These are phyloP conservation scores for Coemansia sp. DNA, from an alignment of 192 early-diverging fungal genomes.

Conservation along the genomic window DNA sequence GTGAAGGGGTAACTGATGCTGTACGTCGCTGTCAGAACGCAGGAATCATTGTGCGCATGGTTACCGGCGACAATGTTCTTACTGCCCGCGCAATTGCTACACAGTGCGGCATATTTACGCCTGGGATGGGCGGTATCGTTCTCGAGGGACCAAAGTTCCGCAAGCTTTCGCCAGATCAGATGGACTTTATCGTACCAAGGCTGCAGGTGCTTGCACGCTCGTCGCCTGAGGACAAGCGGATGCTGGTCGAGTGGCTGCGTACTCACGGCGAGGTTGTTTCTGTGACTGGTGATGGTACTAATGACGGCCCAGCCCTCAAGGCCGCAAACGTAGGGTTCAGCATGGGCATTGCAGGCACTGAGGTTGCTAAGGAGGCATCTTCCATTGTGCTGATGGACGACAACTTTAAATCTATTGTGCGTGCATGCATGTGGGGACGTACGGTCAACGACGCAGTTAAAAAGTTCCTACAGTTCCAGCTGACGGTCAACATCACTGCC, in stretches of 20 bases:
- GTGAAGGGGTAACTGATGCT: conserved; percentile 90
- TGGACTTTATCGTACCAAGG: conserved; percentile 88
- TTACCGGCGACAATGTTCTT: conserved; percentile 94
- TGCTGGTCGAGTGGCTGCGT: conserved; percentile 86
- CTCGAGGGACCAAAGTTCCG: conserved; percentile 97
- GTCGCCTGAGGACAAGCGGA: conserved; percentile 94
- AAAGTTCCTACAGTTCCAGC: conserved; percentile 98
- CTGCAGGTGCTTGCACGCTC: conserved; percentile 94
- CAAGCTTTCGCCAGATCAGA: conserved; percentile 73
- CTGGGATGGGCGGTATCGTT: conserved; percentile 73
- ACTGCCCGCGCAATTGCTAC: conserved; percentile 94
- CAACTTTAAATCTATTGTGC: conserved; percentile 96
- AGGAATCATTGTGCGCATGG: conserved; percentile 96
- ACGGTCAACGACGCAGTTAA: conserved; percentile 94
- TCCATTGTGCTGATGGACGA: conserved; percentile 97
- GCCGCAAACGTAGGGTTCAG: conserved; percentile 95
- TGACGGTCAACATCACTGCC: conserved; percentile 95
- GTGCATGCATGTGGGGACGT: conserved; percentile 97
- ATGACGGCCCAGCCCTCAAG: conserved; percentile 94
- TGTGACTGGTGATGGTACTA: conserved; percentile 99
- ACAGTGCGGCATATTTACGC: conserved; percentile 87
- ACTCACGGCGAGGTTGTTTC: conserved; percentile 92
- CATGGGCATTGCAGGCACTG: conserved; percentile 99
- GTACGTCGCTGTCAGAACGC: conserved; percentile 86
- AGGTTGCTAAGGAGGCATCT: conserved; percentile 99